Evolutionary conservation across 768 basidiomycete species (phyloP), one percentile per base, ranked within the genome.

Genomic region (Thelephora ganbajun): DNA sequence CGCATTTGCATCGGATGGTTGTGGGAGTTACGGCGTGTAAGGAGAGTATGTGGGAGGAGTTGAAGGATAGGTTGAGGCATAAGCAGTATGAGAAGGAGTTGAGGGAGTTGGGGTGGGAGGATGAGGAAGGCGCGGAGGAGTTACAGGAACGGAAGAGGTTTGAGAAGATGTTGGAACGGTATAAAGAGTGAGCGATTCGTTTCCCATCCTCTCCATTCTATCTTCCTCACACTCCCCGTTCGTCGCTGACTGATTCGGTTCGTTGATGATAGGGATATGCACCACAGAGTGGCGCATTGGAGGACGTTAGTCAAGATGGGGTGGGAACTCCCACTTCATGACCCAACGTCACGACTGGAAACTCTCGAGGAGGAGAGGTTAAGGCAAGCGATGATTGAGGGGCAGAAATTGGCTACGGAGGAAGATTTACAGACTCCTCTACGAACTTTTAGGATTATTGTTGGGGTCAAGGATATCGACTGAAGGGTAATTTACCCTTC

Each of bases 31-130:
- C 58, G 16, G 55, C 51, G 35, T 43, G 48, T 26, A 56, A 54
- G 56, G 60, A 61, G 53, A 58, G 58, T 42, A 61, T 61, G 60
- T 61, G 58, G 58, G 60, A 61, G 45, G 58, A 59, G 54, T 54
- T 61, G 23, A 13, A 26, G 33, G 56, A 47, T 18, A 46, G 46
- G n/a, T 49, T 58, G n/a, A 47, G 36, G 19, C 35, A 41, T 33
- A 49, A 51, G 14, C 50, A 47, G 41, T 30, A 30, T 30, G 26
- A 30, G 26, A 26, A 48, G 23, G 18, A 19, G 44, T 48, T 59
- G 45, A 5, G 14, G 13, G 33, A 33, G 33, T 57, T 41, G 7
- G 39, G 39, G 2, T 59, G 60, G 60, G 50, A 52, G 36, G 47
- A 50, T 3, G 46, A 35, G 20, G 60, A 61, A 41, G 53, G 51